These are phyloP conservation scores for Phytophthora cryptogea DNA, from an alignment of 352 stramenopile species.

Conservation along the genomic window DNA sequence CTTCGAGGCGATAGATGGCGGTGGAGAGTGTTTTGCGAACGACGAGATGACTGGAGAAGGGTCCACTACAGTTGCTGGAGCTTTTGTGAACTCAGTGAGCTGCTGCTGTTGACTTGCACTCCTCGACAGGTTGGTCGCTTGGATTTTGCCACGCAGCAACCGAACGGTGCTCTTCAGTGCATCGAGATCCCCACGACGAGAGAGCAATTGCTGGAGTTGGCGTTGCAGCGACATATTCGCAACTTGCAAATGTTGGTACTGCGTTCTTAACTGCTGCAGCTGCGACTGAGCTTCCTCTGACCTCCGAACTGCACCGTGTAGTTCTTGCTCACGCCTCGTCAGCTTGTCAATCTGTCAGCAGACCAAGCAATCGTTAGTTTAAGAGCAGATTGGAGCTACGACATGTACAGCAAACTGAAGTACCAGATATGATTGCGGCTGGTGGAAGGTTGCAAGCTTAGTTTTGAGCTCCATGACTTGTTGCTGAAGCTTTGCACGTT, in stretches of 20 bases:
- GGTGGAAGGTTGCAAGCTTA: slow-evolving; percentile 58
- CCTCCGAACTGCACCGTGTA: slow-evolving; percentile 32
- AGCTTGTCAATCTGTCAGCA: slow-evolving; percentile 68
- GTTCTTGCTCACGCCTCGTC: slow-evolving; percentile 44
- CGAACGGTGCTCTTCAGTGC: slow-evolving; percentile 63
- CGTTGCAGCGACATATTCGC: slow-evolving; percentile 58
- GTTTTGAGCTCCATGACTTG: slow-evolving; percentile 39
- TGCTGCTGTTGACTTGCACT: not conserved
- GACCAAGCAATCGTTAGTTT: not conserved
- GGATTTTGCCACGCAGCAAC: slow-evolving; percentile 35
- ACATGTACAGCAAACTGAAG: not conserved
- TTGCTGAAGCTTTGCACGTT: slow-evolving; percentile 35
- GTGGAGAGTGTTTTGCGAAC: slow-evolving; percentile 38
- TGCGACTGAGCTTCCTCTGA: slow-evolving; percentile 39
- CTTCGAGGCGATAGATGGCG: slow-evolving; percentile 40
- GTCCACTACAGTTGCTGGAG: not conserved
- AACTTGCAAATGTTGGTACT: slow-evolving; percentile 42
- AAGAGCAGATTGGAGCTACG: not conserved
- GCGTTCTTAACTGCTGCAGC: slow-evolving; percentile 46
- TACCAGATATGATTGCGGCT: slow-evolving; percentile 80
- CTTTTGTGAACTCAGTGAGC: slow-evolving; percentile 2
- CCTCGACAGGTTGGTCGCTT: slow-evolving; percentile 3
- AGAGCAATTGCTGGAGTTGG: slow-evolving; percentile 72
- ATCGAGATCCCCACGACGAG: slow-evolving; percentile 64
- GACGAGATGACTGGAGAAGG: slow-evolving; percentile 9